Evolutionary conservation across 2,329 filamentous ascomycete genomes (phyloP).

Genomic region (Nannizziopsis arthrosporioides): DNA sequence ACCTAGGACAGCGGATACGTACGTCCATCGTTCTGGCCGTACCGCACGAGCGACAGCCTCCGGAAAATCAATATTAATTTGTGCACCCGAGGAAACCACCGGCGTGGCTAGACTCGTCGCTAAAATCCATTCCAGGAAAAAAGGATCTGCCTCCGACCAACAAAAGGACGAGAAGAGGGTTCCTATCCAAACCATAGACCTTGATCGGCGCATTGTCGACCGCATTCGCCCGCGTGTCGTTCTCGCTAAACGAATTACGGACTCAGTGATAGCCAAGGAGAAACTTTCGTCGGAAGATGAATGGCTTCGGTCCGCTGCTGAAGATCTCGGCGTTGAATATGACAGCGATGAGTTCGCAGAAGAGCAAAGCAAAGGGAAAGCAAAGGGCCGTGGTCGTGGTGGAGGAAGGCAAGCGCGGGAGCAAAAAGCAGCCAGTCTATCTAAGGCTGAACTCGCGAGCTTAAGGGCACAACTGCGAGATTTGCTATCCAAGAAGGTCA

Average conservation of each 20-base stretch:
- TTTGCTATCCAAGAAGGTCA: conserved; percentile 61
- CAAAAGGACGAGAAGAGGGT: conserved; percentile 42
- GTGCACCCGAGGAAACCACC: conserved; percentile 78
- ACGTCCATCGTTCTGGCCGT: conserved; percentile 89
- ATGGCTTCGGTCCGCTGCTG: conserved; percentile 71
- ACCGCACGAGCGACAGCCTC: conserved; percentile 71
- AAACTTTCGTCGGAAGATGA: conserved; percentile 73
- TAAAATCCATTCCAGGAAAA: conserved; percentile 56
- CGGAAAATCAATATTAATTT: conserved; percentile 77
- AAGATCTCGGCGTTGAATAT: conserved; percentile 88
- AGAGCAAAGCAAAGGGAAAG: conserved; percentile 42
- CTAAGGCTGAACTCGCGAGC: conserved; percentile 60
- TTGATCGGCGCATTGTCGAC: conserved; percentile 67
- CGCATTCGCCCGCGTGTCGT: conserved; percentile 65
- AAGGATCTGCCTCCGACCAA: conserved; percentile 13
- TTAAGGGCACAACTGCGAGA: conserved; percentile 61
- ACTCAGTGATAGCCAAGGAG: conserved; percentile 72
- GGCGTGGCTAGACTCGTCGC: conserved; percentile 72
- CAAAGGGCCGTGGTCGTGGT: conserved; percentile 61
- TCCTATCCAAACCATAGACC: conserved; percentile 59
- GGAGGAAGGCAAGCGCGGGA: conserved; percentile 64
- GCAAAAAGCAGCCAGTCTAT: conserved; percentile 53
- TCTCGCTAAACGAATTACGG: conserved; percentile 77
- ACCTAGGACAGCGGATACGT: conserved; percentile 78
- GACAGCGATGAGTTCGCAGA: conserved; percentile 75